Evolutionary conservation across 1,139 yeast species (phyloP), one percentile per base, ranked within the genome.

Genomic region (Chernovozyma aurita): DNA sequence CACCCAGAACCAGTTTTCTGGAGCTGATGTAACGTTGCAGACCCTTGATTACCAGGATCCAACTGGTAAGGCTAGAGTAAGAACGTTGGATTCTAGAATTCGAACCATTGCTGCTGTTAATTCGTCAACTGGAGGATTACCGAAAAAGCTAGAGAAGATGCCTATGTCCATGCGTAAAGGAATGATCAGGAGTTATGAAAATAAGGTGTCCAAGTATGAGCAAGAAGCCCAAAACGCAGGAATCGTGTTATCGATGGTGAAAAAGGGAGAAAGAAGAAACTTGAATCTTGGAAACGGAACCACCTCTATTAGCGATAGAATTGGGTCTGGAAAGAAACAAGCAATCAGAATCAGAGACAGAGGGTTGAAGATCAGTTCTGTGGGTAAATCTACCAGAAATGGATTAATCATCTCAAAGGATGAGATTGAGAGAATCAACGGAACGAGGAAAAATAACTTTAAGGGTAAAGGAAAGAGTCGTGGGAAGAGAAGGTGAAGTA

Each of bases 141-240:
- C 71, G 30, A 53, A 61, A 38, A 76, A 64, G 38, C 61, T 82
- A 24, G 95, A 85, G 48, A 84, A 78, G 35, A 84, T 86, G 77
- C 95, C 98, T 12, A 88, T 92, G 90, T 58, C 74, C 17, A 79
- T 87, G 70, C 73, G 97, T 40, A 85, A 84, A 52, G 95, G 95
- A 2, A 83, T 90, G 82, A 66, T 85, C 28, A 61, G 68, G 34
- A 73, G 80, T 35, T 73, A 81, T 36, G 59, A 70, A 30, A 57
- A 63, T 17, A 74, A 77, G 42, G 74, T 80, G 25, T 53, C 63
- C 5, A 76, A 76, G 50, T 74, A 71, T 52, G 95, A 85, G 53
- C 64, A 72, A 39, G 88, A 85, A 34, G 97, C 98, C 6, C 73
- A 68, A 42, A 90, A 90, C 28, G 95, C 95, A 2, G 97, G 97